phyloP scores from a whole-genome alignment of 2,329 filamentous ascomycete species.

The Penicillium sp. region DNA sequence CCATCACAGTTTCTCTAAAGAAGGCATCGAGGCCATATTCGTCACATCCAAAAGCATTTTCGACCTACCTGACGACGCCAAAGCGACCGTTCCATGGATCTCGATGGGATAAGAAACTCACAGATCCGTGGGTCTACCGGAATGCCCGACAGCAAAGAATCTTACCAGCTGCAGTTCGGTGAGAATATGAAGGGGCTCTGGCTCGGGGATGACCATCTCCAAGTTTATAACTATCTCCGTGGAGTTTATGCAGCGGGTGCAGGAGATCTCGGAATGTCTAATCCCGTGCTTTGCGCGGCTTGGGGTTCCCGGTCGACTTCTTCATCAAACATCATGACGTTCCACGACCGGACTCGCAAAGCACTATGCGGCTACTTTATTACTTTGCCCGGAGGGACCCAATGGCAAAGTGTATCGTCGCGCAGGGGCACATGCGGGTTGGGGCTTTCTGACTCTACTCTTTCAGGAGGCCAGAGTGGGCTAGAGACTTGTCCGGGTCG shows the following conservation, averaged over 20 bases:
- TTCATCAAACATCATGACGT: slow-evolving; percentile 54
- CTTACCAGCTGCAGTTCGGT: slow-evolving; percentile 60
- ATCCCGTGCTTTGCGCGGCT: slow-evolving; percentile 57
- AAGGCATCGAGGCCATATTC: slow-evolving; percentile 52
- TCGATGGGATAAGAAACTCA: slow-evolving; percentile 56
- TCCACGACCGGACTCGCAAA: slow-evolving; percentile 48
- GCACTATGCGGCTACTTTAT: slow-evolving; percentile 53
- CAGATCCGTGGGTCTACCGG: slow-evolving; percentile 59
- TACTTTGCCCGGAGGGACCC: slow-evolving; percentile 47
- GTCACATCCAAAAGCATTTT: slow-evolving; percentile 51
- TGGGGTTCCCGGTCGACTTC: slow-evolving; percentile 54
- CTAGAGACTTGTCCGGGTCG: slow-evolving; percentile 62
- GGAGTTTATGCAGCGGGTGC: slow-evolving; percentile 52
- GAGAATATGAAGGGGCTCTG: slow-evolving; percentile 50
- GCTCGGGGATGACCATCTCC: slow-evolving; percentile 47
- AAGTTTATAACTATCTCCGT: slow-evolving; percentile 47
- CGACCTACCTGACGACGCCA: slow-evolving; percentile 47
- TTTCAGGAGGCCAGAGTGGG: slow-evolving; percentile 59
- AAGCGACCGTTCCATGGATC: slow-evolving; percentile 53
- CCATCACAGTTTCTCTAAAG: slow-evolving; percentile 50
- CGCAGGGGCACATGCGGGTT: slow-evolving; percentile 60
- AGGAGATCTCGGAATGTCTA: slow-evolving; percentile 51
- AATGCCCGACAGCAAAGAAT: slow-evolving; percentile 56
- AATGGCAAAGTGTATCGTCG: slow-evolving; percentile 48
- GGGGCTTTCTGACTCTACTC: slow-evolving; percentile 58